A percentile compares a stretch with the other conserved stretches of the same genome.
These are phyloP conservation scores for Tylopilus sp. DNA, from an alignment of 768 basidiomycete species.

Conservation along the genomic window DNA sequence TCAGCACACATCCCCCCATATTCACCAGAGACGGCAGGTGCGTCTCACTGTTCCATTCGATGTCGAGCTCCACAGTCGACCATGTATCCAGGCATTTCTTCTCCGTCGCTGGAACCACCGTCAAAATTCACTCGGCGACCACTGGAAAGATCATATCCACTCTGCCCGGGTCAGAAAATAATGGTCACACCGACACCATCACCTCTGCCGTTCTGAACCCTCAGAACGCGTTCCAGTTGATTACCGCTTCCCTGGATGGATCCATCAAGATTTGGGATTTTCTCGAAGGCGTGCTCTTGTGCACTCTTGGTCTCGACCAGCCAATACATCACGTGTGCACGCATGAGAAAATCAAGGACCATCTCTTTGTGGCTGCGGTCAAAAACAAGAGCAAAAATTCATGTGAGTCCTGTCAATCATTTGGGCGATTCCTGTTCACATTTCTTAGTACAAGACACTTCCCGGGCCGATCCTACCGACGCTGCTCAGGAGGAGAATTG, in stretches of 20 bases:
- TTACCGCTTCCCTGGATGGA: slow-evolving; percentile 85
- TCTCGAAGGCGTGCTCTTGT: slow-evolving; percentile 75
- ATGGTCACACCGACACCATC: slow-evolving; percentile 47
- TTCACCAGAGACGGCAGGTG: slow-evolving; percentile 91
- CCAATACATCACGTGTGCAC: slow-evolving; percentile 70
- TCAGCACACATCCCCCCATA: slow-evolving; percentile 63
- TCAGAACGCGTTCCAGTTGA: slow-evolving; percentile 83
- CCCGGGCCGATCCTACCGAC: background rate
- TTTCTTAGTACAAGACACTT: slow-evolving; percentile 8
- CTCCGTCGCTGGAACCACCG: slow-evolving; percentile 71
- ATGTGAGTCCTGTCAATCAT: slow-evolving; percentile 11
- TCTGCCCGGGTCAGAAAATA: slow-evolving; percentile 52
- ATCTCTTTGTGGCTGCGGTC: slow-evolving; percentile 67
- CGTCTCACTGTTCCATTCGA: slow-evolving; percentile 16
- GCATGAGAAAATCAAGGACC: slow-evolving; percentile 64
- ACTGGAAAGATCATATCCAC: slow-evolving; percentile 83
- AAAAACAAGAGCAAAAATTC: slow-evolving; percentile 39
- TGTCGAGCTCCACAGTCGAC: slow-evolving; percentile 14
- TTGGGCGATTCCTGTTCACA: background rate
- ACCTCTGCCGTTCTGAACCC: slow-evolving; percentile 79
- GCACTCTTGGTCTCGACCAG: slow-evolving; percentile 66
- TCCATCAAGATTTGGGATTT: slow-evolving; percentile 91
- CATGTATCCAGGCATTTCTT: slow-evolving; percentile 73
- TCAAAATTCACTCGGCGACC: slow-evolving; percentile 80
- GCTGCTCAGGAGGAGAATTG: slow-evolving; percentile 40